Conservation (phyloP, 2,329 filamentous ascomycete genomes). For the Sporothrix dimorphospora region DNA sequence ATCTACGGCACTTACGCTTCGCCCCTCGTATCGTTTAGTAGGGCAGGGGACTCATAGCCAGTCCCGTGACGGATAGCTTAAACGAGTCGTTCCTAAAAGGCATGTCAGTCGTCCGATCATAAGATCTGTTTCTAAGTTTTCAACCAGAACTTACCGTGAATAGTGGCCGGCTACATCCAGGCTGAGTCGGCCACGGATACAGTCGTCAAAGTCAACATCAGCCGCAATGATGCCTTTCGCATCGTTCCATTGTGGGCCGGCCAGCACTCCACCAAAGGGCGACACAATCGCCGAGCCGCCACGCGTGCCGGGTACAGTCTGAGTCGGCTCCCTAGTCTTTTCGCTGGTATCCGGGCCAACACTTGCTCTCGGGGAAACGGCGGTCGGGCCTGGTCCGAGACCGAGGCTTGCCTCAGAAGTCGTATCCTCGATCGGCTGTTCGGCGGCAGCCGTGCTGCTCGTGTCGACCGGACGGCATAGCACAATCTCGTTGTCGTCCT, state of each 20-base stretch:
- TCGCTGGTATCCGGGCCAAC: background rate
- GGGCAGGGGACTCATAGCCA: conserved; percentile 61
- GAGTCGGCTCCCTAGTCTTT: background rate
- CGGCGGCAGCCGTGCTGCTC: background rate
- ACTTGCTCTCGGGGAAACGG: background rate
- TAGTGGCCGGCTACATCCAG: conserved; percentile 86
- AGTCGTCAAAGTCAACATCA: conserved; percentile 87
- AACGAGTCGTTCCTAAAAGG: conserved; percentile 60
- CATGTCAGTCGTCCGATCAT: background rate
- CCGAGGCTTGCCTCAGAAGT: background rate
- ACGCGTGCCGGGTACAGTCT: conserved; percentile 45
- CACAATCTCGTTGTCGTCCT: conserved; percentile 50
- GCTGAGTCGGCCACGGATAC: conserved; percentile 78
- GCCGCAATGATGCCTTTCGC: conserved; percentile 66
- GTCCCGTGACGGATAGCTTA: conserved; percentile 60
- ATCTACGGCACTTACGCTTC: background rate
- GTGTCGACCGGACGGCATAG: conserved; percentile 37
- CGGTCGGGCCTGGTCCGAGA: background rate
- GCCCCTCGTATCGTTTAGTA: conserved; percentile 41
- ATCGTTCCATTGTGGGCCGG: conserved; percentile 84
- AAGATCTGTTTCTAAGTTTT: no score
- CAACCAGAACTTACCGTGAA: conserved; percentile 61
- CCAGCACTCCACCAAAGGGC: conserved; percentile 77
- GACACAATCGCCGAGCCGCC: conserved; percentile 84
- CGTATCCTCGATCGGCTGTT: conserved; percentile 17